Base-by-base conservation (phyloP, 352 stramenopile genomes). In the Phytophthora boehmeriae region DNA sequence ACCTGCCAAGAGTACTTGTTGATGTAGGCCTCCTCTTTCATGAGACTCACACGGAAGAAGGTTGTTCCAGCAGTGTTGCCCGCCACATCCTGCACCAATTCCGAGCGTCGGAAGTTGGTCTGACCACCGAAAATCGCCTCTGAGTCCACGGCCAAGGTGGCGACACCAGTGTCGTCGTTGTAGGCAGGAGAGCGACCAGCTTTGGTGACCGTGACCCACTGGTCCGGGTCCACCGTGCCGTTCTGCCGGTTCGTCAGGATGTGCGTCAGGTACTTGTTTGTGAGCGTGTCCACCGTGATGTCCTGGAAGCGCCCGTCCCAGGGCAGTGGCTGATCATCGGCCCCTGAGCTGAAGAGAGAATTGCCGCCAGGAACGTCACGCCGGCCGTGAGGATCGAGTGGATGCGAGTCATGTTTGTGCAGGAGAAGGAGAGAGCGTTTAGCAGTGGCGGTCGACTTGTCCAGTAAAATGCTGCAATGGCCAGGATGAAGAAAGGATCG, bases 171-270 rank as follows among this genome's bases (percentile, higher is more conserved):
- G 67, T 90, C 81, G 38, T 61, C 59, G 54, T 89, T 90, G 68
- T 73, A 89, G 42, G 70, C 70, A 10, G 78, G n/a, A 73, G 68
- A 80, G 43, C 81, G 81, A 45, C 70, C 81, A 4, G 65, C 64
- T 5, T 64, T 58, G 19, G 68, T 48, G 50, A 90, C 54, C 14
- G 75, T 76, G 5, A 84, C 71, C 66, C 78, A 90, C 59, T 85
- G 56, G 22, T 75, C 66, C 6, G 71, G 75, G 44, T 73, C 59
- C 32, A 63, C 73, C 38, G 59, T 73, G 44, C 55, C 62, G 48
- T 71, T 75, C 59, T 88, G 65, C 45, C 78, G 81, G 68, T 80
- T 72, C 51, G 69, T 89, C 47, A 90, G 63, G 62, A 90, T 90
- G 54, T 90, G 81, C 25, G 74, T 76, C 75, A 80, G 53, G 67